phyloP scores from a whole-genome alignment of 257 asterid genomes.

The Mitragyna speciosa region DNA sequence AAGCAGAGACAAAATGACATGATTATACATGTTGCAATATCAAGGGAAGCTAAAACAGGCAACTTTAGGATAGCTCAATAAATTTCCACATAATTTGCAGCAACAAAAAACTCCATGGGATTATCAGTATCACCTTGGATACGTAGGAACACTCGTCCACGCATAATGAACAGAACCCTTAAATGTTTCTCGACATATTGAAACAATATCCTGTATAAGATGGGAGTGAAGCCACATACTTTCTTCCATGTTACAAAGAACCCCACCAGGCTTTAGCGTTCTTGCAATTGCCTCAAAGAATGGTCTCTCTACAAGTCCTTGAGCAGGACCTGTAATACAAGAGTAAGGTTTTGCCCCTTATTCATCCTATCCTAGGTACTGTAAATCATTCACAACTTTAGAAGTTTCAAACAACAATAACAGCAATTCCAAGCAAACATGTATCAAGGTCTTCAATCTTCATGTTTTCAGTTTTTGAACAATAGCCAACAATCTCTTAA shows the following conservation, averaged over 20 bases:
- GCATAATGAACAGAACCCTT: conserved; percentile 92
- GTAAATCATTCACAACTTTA: background rate
- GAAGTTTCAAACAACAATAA: background rate
- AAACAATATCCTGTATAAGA: conserved; percentile 84
- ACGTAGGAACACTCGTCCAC: conserved; percentile 96
- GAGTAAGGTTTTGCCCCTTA: background rate
- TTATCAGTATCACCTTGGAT: conserved; percentile 65
- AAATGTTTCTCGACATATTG: conserved; percentile 69
- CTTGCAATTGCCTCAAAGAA: conserved; percentile 78
- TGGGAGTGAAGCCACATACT: conserved; percentile 99
- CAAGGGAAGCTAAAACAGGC: background rate
- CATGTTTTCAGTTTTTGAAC: background rate
- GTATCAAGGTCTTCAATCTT: background rate
- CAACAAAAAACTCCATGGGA: background rate
- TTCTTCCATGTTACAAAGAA: conserved; percentile 97
- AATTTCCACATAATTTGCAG: background rate
- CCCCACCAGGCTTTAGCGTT: conserved; percentile 93
- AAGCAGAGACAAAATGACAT: background rate
- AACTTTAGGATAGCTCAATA: background rate
- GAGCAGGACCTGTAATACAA: conserved; percentile 73
- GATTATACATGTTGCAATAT: background rate
- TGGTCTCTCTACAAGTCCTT: conserved; percentile 91
- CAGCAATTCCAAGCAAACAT: background rate
- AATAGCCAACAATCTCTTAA: background rate
- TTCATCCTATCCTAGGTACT: background rate